A percentile compares a stretch with the other conserved stretches of the same genome.
Evolutionary conservation across 1,139 yeast genomes (phyloP).

Genomic region (Geotrichum citri-aurantii): DNA sequence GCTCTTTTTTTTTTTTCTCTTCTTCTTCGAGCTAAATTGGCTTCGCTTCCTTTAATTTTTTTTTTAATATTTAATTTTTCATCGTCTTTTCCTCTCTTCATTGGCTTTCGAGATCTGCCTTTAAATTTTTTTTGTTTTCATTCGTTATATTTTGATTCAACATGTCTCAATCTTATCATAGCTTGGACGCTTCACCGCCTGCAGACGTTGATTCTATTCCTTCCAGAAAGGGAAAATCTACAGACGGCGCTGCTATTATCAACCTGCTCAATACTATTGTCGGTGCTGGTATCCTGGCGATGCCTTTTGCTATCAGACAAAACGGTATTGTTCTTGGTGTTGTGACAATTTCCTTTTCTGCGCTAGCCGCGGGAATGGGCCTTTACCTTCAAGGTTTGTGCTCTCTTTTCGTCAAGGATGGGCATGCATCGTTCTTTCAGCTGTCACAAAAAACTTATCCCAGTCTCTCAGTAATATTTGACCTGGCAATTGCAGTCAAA

Average conservation of each 20-base stretch:
- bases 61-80: not conserved
- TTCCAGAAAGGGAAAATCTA: slow-evolving; percentile 5
- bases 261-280: slow-evolving; percentile 39
- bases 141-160: not conserved
- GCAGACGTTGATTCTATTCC: not conserved
- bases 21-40: not conserved
- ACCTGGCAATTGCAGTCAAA: slow-evolving; percentile 80
- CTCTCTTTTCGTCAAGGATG: slow-evolving; percentile 60
- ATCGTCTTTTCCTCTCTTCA: not conserved
- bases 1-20: too few relatives aligned
- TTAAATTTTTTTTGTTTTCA: not conserved
- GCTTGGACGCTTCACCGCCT: not conserved
- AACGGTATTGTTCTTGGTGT: slow-evolving; percentile 75
- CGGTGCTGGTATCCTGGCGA: slow-evolving; percentile 87
- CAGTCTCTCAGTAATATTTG: slow-evolving; percentile 71
- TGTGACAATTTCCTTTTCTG: slow-evolving; percentile 62
- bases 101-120: not conserved
- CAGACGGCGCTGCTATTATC: slow-evolving; percentile 29
- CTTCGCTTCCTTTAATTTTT: not conserved
- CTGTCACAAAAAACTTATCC: slow-evolving; percentile 84
- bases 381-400: slow-evolving; percentile 72
- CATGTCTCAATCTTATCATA: not conserved
- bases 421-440: slow-evolving; percentile 81
- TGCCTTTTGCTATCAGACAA: slow-evolving; percentile 84
- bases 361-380: slow-evolving; percentile 73